Base-by-base conservation (phyloP, 768 basidiomycete species). In the Lactarius evosmus region DNA sequence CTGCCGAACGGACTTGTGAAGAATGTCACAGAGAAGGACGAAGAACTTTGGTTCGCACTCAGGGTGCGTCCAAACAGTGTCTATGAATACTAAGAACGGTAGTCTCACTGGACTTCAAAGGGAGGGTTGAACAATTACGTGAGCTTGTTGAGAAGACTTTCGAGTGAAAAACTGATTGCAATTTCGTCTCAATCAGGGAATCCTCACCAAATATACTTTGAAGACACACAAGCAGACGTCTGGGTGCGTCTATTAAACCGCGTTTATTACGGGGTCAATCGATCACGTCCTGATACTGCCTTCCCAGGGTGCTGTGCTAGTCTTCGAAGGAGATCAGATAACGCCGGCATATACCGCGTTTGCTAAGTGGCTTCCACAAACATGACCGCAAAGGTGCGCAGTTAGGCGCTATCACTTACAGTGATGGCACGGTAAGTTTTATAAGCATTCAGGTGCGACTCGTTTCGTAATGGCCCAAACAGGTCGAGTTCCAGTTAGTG, bases 401-500 rank as follows among this genome's bases (percentile, higher is more conserved):
- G 11, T 8, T 55, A 11, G 54, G 33, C 32, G n/a, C 17, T 7
- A 7, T 25, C 30, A 4, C 14, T 9, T 55, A 55, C 33, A 36
- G n/a, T 25, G 25, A 55, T 32, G 54, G 34, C 22, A 16, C 11
- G 4, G 54, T 55, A 19, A 14, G 41, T 75, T 68, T 33, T 36
- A 7, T 32, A 51, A 25, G 41, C 25, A 41, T 56, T 29, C 53
- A 70, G 14, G 22, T 49, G 1, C 29, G 5, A 22, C 9, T 19
- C 16, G 17, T 29, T 32, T 33, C 41, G 14, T 22, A 38, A 27
- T 25, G n/a, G 40, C 14, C 4, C 56, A 85, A 84, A 84, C 83
- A 6, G 85, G 85, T 0, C n/a, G 33, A 78, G 1, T 77, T 85
- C 32, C 30, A 65, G 61, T 71, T 74, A 8, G 58, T 83, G 3